phyloP scores from a whole-genome alignment of 2,329 filamentous ascomycete species.

The Scedosporium dehoogii region DNA sequence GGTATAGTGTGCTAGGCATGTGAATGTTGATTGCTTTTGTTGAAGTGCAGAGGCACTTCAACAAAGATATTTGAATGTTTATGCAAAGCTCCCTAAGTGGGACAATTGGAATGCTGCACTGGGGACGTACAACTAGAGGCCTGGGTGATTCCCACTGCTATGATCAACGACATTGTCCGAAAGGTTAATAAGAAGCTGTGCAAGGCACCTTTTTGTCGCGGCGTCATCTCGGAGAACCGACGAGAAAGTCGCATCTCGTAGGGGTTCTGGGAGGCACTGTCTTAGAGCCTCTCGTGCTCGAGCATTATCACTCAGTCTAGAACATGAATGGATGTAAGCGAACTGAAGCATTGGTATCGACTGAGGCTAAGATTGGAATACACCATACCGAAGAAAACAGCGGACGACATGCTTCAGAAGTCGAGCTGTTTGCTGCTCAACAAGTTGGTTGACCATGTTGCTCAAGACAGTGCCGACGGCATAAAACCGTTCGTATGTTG shows the following conservation, averaged over 20 bases:
- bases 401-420: constrained; percentile 95
- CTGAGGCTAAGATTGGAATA: not conserved
- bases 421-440: constrained; percentile 93
- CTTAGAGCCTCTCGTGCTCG: constrained; percentile 88
- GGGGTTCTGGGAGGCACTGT: constrained; percentile 93
- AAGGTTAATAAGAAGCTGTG: constrained; percentile 93
- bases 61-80: too few relatives aligned
- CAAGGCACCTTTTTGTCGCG: constrained; percentile 92
- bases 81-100: too few relatives aligned
- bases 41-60: too few relatives aligned
- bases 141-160: constrained; percentile 17
- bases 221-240: constrained; percentile 94
- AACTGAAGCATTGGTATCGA: not conserved
- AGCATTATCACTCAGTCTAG: constrained; percentile 87
- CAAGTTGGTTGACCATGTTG: constrained; percentile 97
- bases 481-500: constrained; percentile 97
- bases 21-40: too few relatives aligned
- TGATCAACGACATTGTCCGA: constrained; percentile 69
- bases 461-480: constrained; percentile 94
- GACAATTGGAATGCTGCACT: too few relatives aligned
- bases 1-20: too few relatives aligned
- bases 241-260: constrained; percentile 96
- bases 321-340: not conserved
- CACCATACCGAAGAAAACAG: constrained; percentile 79
- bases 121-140: not conserved